These are phyloP conservation scores for Penicillium sp. DNA, from an alignment of 2,329 filamentous ascomycete species.

Conservation along the genomic window DNA sequence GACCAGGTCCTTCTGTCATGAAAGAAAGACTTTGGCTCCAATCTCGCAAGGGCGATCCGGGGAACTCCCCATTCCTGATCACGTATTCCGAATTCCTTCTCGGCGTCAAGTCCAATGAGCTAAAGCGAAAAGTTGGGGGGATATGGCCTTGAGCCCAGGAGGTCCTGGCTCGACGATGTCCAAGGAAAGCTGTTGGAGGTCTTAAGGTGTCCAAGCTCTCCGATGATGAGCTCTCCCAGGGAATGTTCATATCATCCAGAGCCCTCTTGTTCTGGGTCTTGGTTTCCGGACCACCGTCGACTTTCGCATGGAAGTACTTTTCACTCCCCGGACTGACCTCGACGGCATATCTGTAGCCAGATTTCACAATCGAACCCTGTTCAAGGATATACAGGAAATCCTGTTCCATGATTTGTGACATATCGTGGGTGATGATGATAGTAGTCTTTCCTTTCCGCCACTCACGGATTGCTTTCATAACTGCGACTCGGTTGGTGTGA, in stretches of 20 bases:
- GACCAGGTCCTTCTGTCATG: background rate
- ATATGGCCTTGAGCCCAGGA: constrained; percentile 15
- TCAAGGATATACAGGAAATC: constrained; percentile 84
- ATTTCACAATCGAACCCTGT: constrained; percentile 62
- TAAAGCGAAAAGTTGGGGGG: constrained; percentile 10
- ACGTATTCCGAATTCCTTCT: background rate
- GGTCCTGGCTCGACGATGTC: constrained; percentile 1
- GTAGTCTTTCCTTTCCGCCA: constrained; percentile 84
- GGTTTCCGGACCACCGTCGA: background rate
- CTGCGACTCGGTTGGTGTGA: constrained; percentile 60
- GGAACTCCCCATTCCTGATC: background rate
- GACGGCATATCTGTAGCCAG: constrained; percentile 62
- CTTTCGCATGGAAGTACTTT: constrained; percentile 16
- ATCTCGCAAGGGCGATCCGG: background rate
- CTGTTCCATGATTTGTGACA: constrained; percentile 66
- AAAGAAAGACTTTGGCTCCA: constrained; percentile 3
- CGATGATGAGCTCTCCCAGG: background rate
- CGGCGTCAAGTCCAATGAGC: background rate
- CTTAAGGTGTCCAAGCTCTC: background rate
- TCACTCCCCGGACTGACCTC: constrained; percentile 32
- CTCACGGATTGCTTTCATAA: constrained; percentile 71
- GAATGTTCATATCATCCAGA: background rate
- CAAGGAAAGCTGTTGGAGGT: background rate
- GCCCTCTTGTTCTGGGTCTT: background rate
- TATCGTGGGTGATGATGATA: constrained; percentile 89